These are phyloP conservation scores for Sporisorium reilianum DNA, from an alignment of 1,284 basidiomycete species.

Conservation along the genomic window DNA sequence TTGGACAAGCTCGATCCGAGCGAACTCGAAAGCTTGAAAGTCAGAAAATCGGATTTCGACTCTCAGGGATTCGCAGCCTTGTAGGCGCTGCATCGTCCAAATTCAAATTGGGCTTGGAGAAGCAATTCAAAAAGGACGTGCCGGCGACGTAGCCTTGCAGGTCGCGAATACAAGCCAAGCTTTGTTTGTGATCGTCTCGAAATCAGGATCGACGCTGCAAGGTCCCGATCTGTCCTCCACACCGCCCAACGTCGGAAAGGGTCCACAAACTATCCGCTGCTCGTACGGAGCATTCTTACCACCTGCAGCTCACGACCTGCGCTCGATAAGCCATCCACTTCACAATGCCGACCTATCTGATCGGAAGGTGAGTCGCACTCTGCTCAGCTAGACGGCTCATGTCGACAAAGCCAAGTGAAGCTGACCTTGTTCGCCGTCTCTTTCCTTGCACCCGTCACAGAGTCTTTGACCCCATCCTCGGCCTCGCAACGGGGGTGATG, in stretches of 20 bases:
- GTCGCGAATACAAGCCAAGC: not conserved
- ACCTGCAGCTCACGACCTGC: not conserved
- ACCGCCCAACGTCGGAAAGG: not conserved
- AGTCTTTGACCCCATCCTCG: conserved; percentile 60
- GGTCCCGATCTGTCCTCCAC: conserved; percentile 7
- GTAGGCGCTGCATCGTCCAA: no score
- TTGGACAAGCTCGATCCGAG: conserved; percentile 13
- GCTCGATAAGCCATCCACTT: no score
- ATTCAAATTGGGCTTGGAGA: not conserved
- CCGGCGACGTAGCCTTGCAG: conserved; percentile 30
- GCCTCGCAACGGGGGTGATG: conserved; percentile 60
- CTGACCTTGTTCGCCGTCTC: conserved; percentile 3
- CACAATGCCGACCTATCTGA: conserved; percentile 37
- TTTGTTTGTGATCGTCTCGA: not conserved
- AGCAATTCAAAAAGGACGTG: not conserved
- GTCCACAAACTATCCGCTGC: not conserved
- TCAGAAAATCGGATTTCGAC: conserved; percentile 1
- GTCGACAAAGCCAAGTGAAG: not conserved
- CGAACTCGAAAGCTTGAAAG: conserved; percentile 1
- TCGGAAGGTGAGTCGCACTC: conserved; percentile 35
- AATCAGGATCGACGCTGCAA: conserved; percentile 3
- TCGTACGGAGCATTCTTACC: not conserved
- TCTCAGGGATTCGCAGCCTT: not conserved
- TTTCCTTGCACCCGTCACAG: conserved; percentile 5
- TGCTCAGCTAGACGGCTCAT: not conserved